Evolutionary conservation across 805 yeast genomes (phyloP).

Genomic region (Pichia paraexigua): DNA sequence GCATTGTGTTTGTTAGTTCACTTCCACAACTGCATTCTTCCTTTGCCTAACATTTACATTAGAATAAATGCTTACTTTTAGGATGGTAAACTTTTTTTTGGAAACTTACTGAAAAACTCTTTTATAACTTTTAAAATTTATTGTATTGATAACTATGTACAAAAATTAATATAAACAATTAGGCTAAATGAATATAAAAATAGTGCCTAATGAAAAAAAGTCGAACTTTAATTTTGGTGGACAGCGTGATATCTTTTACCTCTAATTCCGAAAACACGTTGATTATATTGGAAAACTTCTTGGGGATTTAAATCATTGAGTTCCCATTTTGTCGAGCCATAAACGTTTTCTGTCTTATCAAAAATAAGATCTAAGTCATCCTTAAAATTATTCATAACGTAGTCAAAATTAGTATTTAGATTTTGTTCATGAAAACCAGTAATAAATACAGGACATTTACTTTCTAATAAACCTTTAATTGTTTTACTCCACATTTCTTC

Average conservation of each 20-base stretch:
- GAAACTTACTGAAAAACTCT: too few species aligned
- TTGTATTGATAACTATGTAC: background rate
- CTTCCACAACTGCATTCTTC: too few species aligned
- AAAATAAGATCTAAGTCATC: conserved; percentile 77
- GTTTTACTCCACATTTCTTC: conserved; percentile 78
- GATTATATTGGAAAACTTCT: conserved; percentile 88
- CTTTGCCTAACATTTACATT: too few species aligned
- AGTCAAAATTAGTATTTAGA: conserved; percentile 56
- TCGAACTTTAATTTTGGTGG: conserved; percentile 15
- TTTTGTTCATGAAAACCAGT: conserved; percentile 85
- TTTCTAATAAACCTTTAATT: conserved; percentile 78
- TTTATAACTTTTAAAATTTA: background rate
- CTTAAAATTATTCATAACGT: conserved; percentile 57
- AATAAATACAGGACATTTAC: conserved; percentile 86
- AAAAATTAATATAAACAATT: background rate
- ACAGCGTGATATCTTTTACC: conserved; percentile 96
- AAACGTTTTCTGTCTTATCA: conserved; percentile 64
- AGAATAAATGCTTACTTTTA: too few species aligned
- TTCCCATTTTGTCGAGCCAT: conserved; percentile 89
- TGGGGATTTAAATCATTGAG: conserved; percentile 87
- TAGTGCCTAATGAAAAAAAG: background rate
- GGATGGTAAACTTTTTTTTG: too few species aligned
- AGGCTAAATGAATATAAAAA: background rate
- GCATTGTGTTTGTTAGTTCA: too few species aligned
- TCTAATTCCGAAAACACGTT: conserved; percentile 82